Evolutionary conservation across 2,329 filamentous ascomycete species (phyloP).

Genomic region (Fusarium abutilonis): DNA sequence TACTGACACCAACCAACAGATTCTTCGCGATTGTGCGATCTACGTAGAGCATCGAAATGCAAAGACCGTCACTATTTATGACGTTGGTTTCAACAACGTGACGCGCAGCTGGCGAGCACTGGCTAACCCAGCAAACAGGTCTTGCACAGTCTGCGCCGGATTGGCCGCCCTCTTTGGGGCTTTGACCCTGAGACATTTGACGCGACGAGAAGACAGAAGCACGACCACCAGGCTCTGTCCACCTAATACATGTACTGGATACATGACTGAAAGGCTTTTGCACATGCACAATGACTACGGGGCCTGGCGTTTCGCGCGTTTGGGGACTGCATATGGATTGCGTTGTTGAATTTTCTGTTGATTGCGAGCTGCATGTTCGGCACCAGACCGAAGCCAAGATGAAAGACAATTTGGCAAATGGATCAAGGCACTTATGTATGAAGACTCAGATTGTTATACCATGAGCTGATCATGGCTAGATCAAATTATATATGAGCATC

Average conservation of each 20-base stretch:
- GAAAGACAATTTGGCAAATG: not conserved
- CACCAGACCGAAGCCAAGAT: not conserved
- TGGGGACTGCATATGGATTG: not conserved
- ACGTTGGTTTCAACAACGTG: slow-evolving; percentile 59
- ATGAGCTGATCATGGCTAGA: slow-evolving; percentile 23
- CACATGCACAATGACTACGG: not conserved
- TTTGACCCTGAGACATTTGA: slow-evolving; percentile 60
- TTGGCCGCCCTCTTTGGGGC: slow-evolving; percentile 66
- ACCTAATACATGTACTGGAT: not conserved
- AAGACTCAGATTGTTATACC: slow-evolving; percentile 19
- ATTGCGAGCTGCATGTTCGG: not conserved
- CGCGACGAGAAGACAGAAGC: slow-evolving; percentile 6
- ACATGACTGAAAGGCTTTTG: not conserved
- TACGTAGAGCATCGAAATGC: slow-evolving; percentile 64
- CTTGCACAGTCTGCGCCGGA: slow-evolving; percentile 58
- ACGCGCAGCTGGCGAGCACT: not conserved
- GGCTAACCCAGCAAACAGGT: slow-evolving; percentile 56
- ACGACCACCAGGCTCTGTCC: not conserved
- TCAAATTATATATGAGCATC: slow-evolving; percentile 39
- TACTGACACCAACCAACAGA: slow-evolving; percentile 52
- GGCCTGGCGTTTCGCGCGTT: slow-evolving; percentile 15
- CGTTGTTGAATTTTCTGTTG: slow-evolving; percentile 3
- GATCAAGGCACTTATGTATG: not conserved
- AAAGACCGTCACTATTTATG: slow-evolving; percentile 71
- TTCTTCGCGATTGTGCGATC: slow-evolving; percentile 59